A percentile compares a stretch with the other conserved stretches of the same genome.
Evolutionary conservation across 495 filamentous ascomycete genomes (phyloP).

Genomic region (Friedmanniomyces endolithicus): DNA sequence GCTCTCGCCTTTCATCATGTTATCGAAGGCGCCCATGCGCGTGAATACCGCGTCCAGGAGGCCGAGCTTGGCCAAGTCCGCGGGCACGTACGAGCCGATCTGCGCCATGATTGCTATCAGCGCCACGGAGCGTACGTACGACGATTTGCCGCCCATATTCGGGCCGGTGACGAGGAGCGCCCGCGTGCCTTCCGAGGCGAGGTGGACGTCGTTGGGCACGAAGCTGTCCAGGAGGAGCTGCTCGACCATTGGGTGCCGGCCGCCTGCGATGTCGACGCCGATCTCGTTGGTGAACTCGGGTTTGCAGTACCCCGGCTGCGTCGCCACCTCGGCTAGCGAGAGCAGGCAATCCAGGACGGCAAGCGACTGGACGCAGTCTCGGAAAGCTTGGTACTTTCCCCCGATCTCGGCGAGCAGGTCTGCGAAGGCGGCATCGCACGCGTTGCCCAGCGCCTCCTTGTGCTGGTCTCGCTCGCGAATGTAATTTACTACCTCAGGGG

Average conservation of each 20-base stretch:
- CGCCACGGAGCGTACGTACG: constrained; percentile 83
- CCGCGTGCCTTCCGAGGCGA: constrained; percentile 49
- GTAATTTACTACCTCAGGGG: constrained; percentile 71
- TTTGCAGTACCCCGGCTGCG: constrained; percentile 80
- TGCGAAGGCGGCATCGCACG: constrained; percentile 76
- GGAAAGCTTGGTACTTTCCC: constrained; percentile 71
- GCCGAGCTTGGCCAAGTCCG: constrained; percentile 57
- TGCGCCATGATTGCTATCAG: constrained; percentile 90
- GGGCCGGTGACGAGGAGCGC: constrained; percentile 88
- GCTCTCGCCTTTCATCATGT: constrained; percentile 85
- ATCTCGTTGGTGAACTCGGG: constrained; percentile 62
- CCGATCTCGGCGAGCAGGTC: constrained; percentile 59
- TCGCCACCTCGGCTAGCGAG: constrained; percentile 71
- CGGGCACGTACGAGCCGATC: constrained; percentile 88
- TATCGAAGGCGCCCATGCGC: constrained; percentile 93
- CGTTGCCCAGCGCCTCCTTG: constrained; percentile 81
- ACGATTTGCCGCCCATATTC: constrained; percentile 97
- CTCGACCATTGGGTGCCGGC: constrained; percentile 94
- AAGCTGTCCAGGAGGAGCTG: constrained; percentile 76
- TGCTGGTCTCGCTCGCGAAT: constrained; percentile 87
- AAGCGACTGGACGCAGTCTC: constrained; percentile 76
- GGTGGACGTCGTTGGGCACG: constrained; percentile 77
- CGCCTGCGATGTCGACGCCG: constrained; percentile 58
- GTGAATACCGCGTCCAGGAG: constrained; percentile 88
- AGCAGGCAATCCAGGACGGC: constrained; percentile 82